Conservation (phyloP, 2,329 filamentous ascomycete species). For the Ophiostoma sp. region DNA sequence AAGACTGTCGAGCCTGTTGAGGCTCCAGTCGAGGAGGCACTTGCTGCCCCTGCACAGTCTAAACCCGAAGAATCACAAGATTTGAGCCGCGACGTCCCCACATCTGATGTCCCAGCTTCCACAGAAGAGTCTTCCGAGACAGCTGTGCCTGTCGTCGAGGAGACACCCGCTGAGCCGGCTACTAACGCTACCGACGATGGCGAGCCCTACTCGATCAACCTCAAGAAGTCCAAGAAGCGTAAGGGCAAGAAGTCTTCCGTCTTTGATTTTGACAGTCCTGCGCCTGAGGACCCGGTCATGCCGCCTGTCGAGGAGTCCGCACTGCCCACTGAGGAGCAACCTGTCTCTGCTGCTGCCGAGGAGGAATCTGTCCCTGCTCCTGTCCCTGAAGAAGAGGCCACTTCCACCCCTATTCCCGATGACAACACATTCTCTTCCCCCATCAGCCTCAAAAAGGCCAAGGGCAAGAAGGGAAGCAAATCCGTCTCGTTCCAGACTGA, state of each 20-base stretch:
- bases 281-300: background rate
- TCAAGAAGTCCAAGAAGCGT: conserved; percentile 23
- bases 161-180: background rate
- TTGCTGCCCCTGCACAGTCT: background rate
- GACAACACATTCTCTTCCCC: background rate
- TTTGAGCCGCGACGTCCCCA: background rate
- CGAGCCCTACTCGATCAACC: background rate
- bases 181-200: background rate
- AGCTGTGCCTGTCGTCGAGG: background rate
- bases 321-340: too few species aligned
- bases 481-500: conserved; percentile 1
- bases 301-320: background rate
- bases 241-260: conserved; percentile 1
- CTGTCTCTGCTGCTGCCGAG: background rate
- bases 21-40: background rate
- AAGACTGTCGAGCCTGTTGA: background rate
- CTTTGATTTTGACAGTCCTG: background rate
- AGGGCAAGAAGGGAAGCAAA: conserved; percentile 21
- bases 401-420: background rate
- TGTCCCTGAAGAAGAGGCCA: background rate
- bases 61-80: background rate
- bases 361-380: background rate
- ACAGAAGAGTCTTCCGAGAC: background rate
- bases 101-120: background rate
- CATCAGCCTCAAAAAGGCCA: conserved; percentile 17